Percentiles rank a stretch among this genome's conserved stretches.
phyloP scores from a whole-genome alignment of 768 basidiomycete species.

The Kwoniella dejecticola region DNA sequence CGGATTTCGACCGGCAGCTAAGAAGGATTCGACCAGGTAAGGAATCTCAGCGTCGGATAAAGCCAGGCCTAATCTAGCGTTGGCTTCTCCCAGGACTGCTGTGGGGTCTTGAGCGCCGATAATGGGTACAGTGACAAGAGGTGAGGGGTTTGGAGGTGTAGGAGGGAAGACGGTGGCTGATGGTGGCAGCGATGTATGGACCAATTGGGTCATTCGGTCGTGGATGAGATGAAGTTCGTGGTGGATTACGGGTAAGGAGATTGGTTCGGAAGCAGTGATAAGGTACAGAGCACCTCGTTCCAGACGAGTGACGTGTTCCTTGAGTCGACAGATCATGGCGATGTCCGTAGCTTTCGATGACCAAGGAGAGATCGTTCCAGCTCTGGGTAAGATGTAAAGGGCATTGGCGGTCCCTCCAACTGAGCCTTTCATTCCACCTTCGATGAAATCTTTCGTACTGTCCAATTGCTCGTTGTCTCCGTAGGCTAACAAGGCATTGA shows the following conservation, averaged over 20 bases:
- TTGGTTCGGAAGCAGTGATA: conserved; percentile 56
- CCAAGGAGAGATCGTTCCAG: conserved; percentile 96
- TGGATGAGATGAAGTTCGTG: conserved; percentile 72
- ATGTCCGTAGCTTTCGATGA: conserved; percentile 99
- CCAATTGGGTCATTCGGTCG: conserved; percentile 95
- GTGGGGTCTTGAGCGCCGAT: conserved; percentile 60
- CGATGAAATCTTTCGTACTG: conserved; percentile 42
- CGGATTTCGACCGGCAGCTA: conserved; percentile 80
- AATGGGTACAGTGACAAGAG: conserved; percentile 73
- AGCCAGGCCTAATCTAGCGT: conserved; percentile 83
- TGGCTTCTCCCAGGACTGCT: conserved; percentile 71
- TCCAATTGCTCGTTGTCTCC: conserved; percentile 66
- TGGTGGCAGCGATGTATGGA: conserved; percentile 65
- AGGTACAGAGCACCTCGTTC: conserved; percentile 83
- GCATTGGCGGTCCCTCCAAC: conserved; percentile 50
- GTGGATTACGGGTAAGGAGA: conserved; percentile 62
- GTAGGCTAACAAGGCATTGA: conserved; percentile 76
- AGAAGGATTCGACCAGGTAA: conserved; percentile 86
- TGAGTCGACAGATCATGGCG: conserved; percentile 79
- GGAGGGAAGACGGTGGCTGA: conserved; percentile 59
- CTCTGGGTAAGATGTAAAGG: conserved; percentile 75
- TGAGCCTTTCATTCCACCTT: conserved; percentile 55
- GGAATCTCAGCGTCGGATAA: conserved; percentile 85
- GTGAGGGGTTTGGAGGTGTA: conserved; percentile 64
- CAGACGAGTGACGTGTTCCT: conserved; percentile 69